These are phyloP conservation scores for Cyberlindnera meyerae DNA, from an alignment of 805 yeast species.

Conservation along the genomic window DNA sequence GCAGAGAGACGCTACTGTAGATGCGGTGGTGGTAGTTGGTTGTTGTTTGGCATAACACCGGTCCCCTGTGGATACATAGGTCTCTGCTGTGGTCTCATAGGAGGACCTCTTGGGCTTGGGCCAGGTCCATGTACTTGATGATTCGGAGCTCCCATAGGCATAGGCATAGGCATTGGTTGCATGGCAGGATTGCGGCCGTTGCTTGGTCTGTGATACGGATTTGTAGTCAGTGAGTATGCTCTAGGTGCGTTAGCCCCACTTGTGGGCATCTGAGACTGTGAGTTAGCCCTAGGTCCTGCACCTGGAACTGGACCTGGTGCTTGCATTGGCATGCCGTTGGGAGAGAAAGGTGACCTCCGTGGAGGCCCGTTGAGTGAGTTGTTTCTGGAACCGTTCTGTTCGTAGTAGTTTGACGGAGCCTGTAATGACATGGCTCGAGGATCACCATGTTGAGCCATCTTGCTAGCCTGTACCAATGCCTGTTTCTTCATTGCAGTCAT, in stretches of 20 bases:
- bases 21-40: slow-evolving; percentile 7
- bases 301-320: slow-evolving; percentile 1
- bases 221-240: slow-evolving; percentile 21
- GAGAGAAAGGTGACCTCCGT: slow-evolving; percentile 13
- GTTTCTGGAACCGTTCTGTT: slow-evolving; percentile 24
- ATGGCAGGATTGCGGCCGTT: no score
- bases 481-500: slow-evolving; percentile 63
- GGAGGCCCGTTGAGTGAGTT: slow-evolving; percentile 36
- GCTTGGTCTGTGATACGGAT: slow-evolving; percentile 17
- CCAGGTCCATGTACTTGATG: slow-evolving; percentile 2
- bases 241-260: slow-evolving; percentile 7
- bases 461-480: slow-evolving; percentile 42
- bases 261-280: slow-evolving; percentile 12
- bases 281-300: slow-evolving; percentile 17
- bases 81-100: slow-evolving; percentile 2
- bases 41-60: no score
- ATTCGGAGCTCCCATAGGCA: no score
- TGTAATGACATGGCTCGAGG: slow-evolving; percentile 45
- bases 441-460: slow-evolving; percentile 25
- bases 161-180: no score
- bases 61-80: not conserved
- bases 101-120: slow-evolving; percentile 1
- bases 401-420: slow-evolving; percentile 16
- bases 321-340: not conserved
- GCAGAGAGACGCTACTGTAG: slow-evolving; percentile 15